These are phyloP conservation scores for Eimeria tenella DNA, from an alignment of 169 alveolate species.

Conservation along the genomic window DNA sequence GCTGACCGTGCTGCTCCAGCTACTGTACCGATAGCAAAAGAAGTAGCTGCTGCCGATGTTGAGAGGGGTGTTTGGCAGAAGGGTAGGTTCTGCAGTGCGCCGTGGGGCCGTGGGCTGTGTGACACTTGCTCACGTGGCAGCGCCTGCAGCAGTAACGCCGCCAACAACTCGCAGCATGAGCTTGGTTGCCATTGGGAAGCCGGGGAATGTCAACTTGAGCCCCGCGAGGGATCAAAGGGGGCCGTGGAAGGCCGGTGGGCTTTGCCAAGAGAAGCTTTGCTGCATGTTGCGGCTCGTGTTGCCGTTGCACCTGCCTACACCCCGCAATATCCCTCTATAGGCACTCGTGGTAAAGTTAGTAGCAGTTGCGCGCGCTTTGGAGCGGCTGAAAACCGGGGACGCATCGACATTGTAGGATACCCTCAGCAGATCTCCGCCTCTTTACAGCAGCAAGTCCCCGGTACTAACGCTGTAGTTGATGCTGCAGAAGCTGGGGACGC, in stretches of 20 bases:
- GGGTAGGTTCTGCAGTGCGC: constrained; percentile 36
- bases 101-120: constrained; percentile 38
- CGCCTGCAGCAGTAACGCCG: not conserved
- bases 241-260: not conserved
- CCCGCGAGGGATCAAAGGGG: not conserved
- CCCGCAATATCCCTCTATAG: not conserved
- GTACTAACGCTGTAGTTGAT: too few species aligned
- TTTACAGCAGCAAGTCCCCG: not conserved
- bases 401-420: not conserved
- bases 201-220: not conserved
- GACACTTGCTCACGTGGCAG: constrained; percentile 35
- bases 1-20: not conserved
- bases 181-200: not conserved
- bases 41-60: not conserved
- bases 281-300: constrained; percentile 54
- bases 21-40: not conserved
- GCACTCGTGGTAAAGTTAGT: not conserved
- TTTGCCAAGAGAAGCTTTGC: constrained; percentile 13
- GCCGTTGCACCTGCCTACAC: constrained; percentile 44
- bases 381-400: not conserved
- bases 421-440: not conserved
- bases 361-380: not conserved
- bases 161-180: not conserved
- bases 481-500: not conserved
- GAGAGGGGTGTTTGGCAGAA: not conserved